Percentiles rank a stretch among this genome's conserved stretches.
These are phyloP conservation scores for Bolboschoenus planiculmis DNA, from an alignment of 176 grass and related monocot species.

Conservation along the genomic window DNA sequence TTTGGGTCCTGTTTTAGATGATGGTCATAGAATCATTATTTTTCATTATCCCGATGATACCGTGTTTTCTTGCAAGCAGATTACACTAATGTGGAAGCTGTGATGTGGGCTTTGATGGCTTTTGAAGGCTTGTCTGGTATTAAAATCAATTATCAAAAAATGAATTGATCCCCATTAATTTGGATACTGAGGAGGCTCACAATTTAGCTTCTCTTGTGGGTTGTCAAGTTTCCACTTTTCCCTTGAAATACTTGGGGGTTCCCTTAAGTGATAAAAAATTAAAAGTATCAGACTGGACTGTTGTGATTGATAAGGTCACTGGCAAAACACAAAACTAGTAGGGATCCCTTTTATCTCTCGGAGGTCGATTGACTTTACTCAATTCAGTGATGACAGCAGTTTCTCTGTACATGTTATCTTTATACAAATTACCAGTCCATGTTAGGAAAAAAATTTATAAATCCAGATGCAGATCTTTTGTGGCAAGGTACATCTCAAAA, in stretches of 20 bases:
- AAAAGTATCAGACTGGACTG: not conserved
- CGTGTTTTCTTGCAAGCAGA: no score
- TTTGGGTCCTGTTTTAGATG: no score
- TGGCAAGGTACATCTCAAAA: no score
- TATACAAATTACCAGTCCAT: no score
- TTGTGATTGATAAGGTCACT: not conserved
- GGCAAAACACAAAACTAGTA: not conserved
- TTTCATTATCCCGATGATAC: no score
- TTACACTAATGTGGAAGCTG: no score
- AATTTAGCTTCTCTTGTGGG: not conserved
- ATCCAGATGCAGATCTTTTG: no score
- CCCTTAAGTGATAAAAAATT: not conserved
- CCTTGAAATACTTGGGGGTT: no score
- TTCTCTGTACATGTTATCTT: not conserved
- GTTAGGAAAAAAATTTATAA: no score
- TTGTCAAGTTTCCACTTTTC: not conserved
- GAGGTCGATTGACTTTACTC: not conserved
- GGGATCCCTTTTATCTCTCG: not conserved
- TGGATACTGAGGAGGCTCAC: not conserved
- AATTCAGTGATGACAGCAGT: not conserved
- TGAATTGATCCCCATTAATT: not conserved
- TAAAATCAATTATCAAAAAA: not conserved
- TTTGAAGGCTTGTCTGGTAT: no score
- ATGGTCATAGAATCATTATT: no score
- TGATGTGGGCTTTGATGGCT: no score